A percentile compares a stretch with the other conserved stretches of the same genome.
These are phyloP conservation scores for Nematodospora anomalae DNA, from an alignment of 1,139 yeast species.

Conservation along the genomic window DNA sequence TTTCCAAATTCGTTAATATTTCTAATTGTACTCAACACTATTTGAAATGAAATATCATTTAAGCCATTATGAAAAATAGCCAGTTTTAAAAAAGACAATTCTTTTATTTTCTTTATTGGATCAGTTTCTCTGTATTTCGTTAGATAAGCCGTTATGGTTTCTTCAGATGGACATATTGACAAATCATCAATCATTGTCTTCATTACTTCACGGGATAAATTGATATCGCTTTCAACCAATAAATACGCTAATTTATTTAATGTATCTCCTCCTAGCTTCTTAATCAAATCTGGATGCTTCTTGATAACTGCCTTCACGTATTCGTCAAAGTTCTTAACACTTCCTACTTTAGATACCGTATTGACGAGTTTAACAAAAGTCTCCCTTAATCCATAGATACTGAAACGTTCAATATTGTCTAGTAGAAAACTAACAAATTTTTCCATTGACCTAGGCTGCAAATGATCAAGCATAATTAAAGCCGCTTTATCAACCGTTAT, in stretches of 20 bases:
- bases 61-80: conserved; percentile 29
- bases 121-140: conserved; percentile 13
- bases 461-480: conserved; percentile 18
- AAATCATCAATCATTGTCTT: conserved; percentile 18
- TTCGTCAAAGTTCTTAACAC: conserved; percentile 3
- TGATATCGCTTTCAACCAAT: conserved; percentile 22
- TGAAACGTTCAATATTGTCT: conserved; percentile 18
- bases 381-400: conserved; percentile 22
- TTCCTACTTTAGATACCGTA: neutral
- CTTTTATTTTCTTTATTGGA: conserved; percentile 18
- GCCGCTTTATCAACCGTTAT: conserved; percentile 26
- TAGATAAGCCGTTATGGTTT: conserved; percentile 25
- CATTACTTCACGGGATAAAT: conserved; percentile 22
- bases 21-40: conserved; percentile 25
- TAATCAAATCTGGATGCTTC: conserved; percentile 15
- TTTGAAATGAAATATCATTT: conserved; percentile 19
- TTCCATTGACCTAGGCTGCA: conserved; percentile 3
- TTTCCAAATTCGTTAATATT: conserved; percentile 33
- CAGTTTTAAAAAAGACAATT: conserved; percentile 32
- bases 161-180: conserved; percentile 26
- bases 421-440: conserved; percentile 20
- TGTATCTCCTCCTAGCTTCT: conserved; percentile 20
- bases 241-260: conserved; percentile 31
- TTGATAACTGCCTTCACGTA: conserved; percentile 4
- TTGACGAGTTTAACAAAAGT: conserved; percentile 12